These are phyloP conservation scores for Stipa capillata DNA, from an alignment of 176 grass and related monocot genomes.

Conservation along the genomic window DNA sequence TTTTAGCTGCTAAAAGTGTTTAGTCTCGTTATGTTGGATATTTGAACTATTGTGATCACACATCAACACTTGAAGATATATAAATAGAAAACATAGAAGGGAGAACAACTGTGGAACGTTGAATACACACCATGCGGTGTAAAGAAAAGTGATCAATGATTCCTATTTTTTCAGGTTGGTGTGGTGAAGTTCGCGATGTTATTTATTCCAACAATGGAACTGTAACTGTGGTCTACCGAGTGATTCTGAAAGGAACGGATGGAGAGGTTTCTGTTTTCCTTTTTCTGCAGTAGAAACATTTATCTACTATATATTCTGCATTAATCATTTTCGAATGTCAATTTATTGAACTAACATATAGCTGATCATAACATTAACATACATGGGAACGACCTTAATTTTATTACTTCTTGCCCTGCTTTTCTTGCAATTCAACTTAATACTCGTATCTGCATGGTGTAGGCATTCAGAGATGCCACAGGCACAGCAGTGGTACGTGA, in stretches of 20 bases:
- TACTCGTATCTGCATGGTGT: not conserved
- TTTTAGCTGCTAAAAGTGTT: not conserved
- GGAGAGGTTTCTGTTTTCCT: constrained; percentile 60
- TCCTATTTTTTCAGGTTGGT: constrained; percentile 64
- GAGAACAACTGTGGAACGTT: not conserved
- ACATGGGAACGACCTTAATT: too few species aligned
- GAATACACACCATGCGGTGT: not conserved
- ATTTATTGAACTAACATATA: not conserved
- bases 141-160: not conserved
- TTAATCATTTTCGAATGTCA: not conserved
- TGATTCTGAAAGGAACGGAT: constrained; percentile 78
- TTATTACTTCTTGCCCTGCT: not conserved
- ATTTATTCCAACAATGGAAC: constrained; percentile 59
- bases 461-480: constrained; percentile 81
- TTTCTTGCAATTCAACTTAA: not conserved
- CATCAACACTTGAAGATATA: not conserved
- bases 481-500: constrained; percentile 55
- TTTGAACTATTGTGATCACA: not conserved
- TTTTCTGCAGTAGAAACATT: not conserved
- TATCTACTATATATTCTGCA: not conserved
- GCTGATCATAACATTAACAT: too few species aligned
- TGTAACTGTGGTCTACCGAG: constrained; percentile 83
- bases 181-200: constrained; percentile 85
- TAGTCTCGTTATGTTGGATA: not conserved
- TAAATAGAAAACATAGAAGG: not conserved